Base-by-base conservation (phyloP, 2,329 filamentous ascomycete genomes). In the Ophiobolus disseminans region DNA sequence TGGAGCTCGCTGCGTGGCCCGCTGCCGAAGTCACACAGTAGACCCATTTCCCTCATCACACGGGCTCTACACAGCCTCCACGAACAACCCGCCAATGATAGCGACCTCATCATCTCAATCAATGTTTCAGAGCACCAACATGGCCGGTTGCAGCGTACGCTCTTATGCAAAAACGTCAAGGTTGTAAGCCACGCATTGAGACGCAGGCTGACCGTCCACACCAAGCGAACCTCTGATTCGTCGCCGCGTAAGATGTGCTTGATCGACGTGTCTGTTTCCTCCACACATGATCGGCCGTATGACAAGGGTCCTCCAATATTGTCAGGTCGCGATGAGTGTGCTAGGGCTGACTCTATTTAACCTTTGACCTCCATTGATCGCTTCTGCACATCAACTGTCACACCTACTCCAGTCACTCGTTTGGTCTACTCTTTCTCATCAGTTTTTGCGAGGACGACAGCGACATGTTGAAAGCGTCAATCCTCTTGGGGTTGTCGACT, bases 391-490 rank as follows among this genome's bases (percentile, higher is more conserved):
- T 11, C 26, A 16, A n/a, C 39, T 40, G 41, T 10, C 21, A 32
- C 9, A 40, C 45, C 30, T 19, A 30, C 32, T 26, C 30, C 26
- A 47, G 53, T 53, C 53, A 44, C 40, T 57, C 52, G 20, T 53
- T 58, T 41, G n/a, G 21, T 25, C n/a, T n/a, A n/a, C n/a, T n/a
- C n/a, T n/a, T n/a, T n/a, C n/a, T n/a, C n/a, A n/a, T n/a, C 8
- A 9, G 14, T 32, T 38, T 16, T 20, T 14, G 20, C 14, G 31
- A 53, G 38, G 34, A 22, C 13, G n/a, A 16, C 41, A n/a, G 28
- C 50, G 50, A 23, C 14, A 57, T 58, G 55, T 39, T 57, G 9
- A 23, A 43, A 13, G 44, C 46, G 35, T 42, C 45, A 14, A 23
- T 54, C 17, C 13, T 57, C 28, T 42, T 57, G 23, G 31, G 46